Evolutionary conservation across 2,329 filamentous ascomycete species (phyloP), one percentile per base, ranked within the genome.

Genomic region (Basipetospora sp.): DNA sequence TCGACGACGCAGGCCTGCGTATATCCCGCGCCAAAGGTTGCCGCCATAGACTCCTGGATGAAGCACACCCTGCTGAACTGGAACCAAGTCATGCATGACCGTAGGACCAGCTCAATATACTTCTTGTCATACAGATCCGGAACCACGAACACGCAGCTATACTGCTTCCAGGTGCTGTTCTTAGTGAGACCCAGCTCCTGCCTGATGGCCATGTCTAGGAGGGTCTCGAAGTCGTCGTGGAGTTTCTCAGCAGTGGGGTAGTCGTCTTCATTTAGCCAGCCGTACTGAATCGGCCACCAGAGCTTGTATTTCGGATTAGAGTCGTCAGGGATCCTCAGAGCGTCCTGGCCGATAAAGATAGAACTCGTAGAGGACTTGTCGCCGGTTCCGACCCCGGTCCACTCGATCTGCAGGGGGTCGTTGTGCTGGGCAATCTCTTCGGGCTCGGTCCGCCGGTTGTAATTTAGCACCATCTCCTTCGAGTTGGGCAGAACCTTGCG

Each of bases 141-240:
- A 33, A 98, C 92, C 44, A 98, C 78, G 51, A 96, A 85, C n/a
- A 94, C 87, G 48, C 86, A 94, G 50, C 83, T 90, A 58, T 94
- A 96, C 54, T 92, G 82, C 39, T 72, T 71, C 77, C 87, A 92
- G 36, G 88, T 77, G 48, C 79, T 81, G 50, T 81, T 81, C 44
- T 74, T 77, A 19, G 69, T 77, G 30, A 94, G 57, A 1, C 81
- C 83, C 8, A 96, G 67, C 50, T 96, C 85, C n/a, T 73, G 75
- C 45, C 79, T 79, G 49, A 98, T 79, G 2, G 86, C 83, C 45
- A 86, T 80, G 51, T 94, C 85, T 10, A 96, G 60, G 22, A 96
- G 79, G 10, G 80, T 75, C 48, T 90, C 83, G 40, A 96, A 80
- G 52, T 96, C 90, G 50, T 90, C 73, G 51, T 80, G 83, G 15